Evolutionary conservation across 1,139 yeast species (phyloP).

Genomic region (Saccharomycopsis hybrid): DNA sequence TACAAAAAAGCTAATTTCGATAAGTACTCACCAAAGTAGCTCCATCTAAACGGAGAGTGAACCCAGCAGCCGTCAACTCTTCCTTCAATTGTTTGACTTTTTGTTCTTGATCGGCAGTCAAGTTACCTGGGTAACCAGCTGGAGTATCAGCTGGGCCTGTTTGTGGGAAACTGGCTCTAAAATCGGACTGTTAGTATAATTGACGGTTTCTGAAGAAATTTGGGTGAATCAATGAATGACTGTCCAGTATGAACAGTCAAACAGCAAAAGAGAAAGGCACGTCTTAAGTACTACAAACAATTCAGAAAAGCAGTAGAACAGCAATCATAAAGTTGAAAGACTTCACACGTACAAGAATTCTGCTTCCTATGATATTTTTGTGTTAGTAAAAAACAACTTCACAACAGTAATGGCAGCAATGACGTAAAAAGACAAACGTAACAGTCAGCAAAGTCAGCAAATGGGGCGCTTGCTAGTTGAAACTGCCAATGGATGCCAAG

Average conservation of each 20-base stretch:
- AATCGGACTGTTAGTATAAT: constrained; percentile 8
- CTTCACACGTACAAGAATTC: constrained; percentile 13
- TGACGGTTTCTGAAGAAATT: not conserved
- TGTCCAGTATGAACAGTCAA: not conserved
- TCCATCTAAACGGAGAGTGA: constrained; percentile 72
- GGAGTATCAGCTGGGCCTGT: constrained; percentile 11
- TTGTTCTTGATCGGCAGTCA: constrained; percentile 62
- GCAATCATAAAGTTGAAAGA: not conserved
- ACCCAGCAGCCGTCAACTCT: constrained; percentile 57
- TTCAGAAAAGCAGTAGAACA: not conserved
- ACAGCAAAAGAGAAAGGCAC: not conserved
- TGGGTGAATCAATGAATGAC: not conserved
- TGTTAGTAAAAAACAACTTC: not conserved
- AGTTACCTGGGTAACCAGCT: constrained; percentile 72
- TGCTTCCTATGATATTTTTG: constrained; percentile 6
- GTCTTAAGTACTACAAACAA: too few relatives aligned
- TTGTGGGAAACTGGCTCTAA: constrained; percentile 21
- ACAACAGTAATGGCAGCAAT: too few relatives aligned
- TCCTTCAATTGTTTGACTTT: constrained; percentile 53
- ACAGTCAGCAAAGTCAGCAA: too few relatives aligned
- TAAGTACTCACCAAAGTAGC: constrained; percentile 51
- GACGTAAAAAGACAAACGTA: too few relatives aligned
- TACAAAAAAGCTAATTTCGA: too few relatives aligned
- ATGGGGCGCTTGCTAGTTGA: too few relatives aligned
- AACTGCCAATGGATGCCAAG: too few relatives aligned